A percentile compares a stretch with the other conserved stretches of the same genome.
phyloP scores from a whole-genome alignment of 305 asterid genomes.

The Solanum hybrid region DNA sequence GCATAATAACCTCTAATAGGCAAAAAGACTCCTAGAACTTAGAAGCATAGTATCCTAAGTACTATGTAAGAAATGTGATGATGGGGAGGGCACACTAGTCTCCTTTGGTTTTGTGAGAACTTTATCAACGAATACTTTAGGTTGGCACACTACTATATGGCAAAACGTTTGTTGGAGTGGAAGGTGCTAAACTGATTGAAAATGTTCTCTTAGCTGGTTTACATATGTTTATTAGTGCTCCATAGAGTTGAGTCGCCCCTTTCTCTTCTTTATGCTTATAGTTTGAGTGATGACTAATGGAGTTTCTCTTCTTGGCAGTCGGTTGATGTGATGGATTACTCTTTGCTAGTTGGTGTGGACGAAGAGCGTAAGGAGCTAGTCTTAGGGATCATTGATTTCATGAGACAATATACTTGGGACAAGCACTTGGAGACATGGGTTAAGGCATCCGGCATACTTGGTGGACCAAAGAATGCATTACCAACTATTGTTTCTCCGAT shows the following conservation, averaged over 20 bases:
- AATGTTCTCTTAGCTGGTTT: neutral
- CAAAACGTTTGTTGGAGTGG: neutral
- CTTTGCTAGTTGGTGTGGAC: constrained; percentile 85
- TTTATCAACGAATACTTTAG: neutral
- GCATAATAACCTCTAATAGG: neutral
- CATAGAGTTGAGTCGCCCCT: neutral
- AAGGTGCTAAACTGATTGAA: neutral
- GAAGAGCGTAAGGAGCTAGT: constrained; percentile 79
- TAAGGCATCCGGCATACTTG: constrained; percentile 84
- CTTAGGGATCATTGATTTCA: constrained; percentile 83
- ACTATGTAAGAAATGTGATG: neutral
- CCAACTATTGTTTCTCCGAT: constrained; percentile 87
- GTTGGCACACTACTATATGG: neutral
- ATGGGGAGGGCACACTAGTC: neutral
- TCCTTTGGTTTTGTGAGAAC: neutral
- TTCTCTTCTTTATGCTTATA: neutral
- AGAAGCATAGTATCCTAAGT: neutral
- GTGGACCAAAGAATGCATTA: constrained; percentile 80
- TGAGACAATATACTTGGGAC: constrained; percentile 98
- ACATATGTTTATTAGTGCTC: neutral
- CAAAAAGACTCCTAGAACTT: neutral
- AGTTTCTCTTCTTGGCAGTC: constrained; percentile 34
- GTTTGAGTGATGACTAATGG: neutral
- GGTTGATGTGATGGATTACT: constrained; percentile 92
- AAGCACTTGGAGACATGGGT: constrained; percentile 98